A percentile compares a stretch with the other conserved stretches of the same genome.
These are phyloP conservation scores for Venturia pyrina DNA, from an alignment of 2,329 filamentous ascomycete genomes.

Conservation along the genomic window DNA sequence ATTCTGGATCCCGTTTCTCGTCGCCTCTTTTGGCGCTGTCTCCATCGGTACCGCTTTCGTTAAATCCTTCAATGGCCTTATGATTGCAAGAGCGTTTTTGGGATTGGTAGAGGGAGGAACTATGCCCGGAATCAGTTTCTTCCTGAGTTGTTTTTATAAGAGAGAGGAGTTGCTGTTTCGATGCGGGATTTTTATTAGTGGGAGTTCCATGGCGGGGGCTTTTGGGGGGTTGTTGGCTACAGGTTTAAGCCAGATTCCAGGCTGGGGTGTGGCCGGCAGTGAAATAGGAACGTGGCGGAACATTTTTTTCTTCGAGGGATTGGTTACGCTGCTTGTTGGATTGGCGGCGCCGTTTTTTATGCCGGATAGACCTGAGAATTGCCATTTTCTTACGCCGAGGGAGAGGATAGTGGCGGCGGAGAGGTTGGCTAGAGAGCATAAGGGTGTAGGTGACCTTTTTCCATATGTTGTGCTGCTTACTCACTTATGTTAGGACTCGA, in stretches of 20 bases:
- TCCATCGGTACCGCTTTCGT: slow-evolving; percentile 47
- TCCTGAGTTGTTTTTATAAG: slow-evolving; percentile 47
- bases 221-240: slow-evolving; percentile 49
- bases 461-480: slow-evolving; percentile 6
- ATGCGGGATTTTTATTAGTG: slow-evolving; percentile 46
- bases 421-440: slow-evolving; percentile 41
- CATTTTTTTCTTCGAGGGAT: slow-evolving; percentile 55
- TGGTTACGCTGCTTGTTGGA: slow-evolving; percentile 43
- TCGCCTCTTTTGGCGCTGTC: slow-evolving; percentile 46
- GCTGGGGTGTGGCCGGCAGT: slow-evolving; percentile 33
- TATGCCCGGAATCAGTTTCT: slow-evolving; percentile 49
- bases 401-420: slow-evolving; percentile 45
- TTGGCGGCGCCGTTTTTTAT: slow-evolving; percentile 41
- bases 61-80: slow-evolving; percentile 35
- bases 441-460: slow-evolving; percentile 19
- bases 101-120: slow-evolving; percentile 49
- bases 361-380: slow-evolving; percentile 39
- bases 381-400: slow-evolving; percentile 42
- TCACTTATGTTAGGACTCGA: slow-evolving; percentile 18
- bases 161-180: slow-evolving; percentile 46
- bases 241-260: slow-evolving; percentile 40
- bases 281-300: slow-evolving; percentile 36
- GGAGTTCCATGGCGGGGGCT: slow-evolving; percentile 45
- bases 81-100: slow-evolving; percentile 39
- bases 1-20: slow-evolving; percentile 43